Evolutionary conservation across 2,329 filamentous ascomycete species (phyloP).

Genomic region (Sporothrix luriei): DNA sequence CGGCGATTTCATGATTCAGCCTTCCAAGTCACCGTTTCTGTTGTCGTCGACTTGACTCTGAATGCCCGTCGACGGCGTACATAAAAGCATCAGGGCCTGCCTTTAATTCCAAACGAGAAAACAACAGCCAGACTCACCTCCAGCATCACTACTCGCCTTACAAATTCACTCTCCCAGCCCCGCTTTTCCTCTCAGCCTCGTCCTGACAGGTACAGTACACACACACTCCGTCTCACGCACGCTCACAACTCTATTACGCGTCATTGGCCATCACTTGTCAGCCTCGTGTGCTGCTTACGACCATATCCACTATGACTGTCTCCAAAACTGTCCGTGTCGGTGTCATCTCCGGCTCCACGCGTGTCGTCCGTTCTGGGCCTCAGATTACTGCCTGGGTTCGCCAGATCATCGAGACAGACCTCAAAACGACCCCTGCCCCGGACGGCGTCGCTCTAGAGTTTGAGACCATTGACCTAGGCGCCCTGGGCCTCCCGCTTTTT

Average conservation of each 20-base stretch:
- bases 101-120: not conserved
- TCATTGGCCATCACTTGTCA: not conserved
- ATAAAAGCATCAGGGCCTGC: not conserved
- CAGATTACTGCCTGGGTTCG: conserved; percentile 37
- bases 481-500: conserved; percentile 44
- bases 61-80: not conserved
- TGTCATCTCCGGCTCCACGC: conserved; percentile 39
- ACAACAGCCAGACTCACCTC: not conserved
- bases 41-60: too few species aligned
- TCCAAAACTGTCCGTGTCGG: conserved; percentile 36
- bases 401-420: conserved; percentile 33
- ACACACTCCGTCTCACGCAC: not conserved
- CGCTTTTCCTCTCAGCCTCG: not conserved
- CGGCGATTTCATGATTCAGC: not conserved
- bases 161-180: not conserved
- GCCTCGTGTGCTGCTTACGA: not conserved
- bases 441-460: conserved; percentile 29
- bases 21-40: not conserved
- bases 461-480: conserved; percentile 41
- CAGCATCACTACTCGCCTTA: too few species aligned
- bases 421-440: not conserved
- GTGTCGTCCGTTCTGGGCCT: conserved; percentile 37
- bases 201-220: not conserved
- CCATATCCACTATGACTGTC: not conserved
- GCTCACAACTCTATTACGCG: not conserved